phyloP scores from a whole-genome alignment of 257 asterid species.

The Ocimum tenuiflorum region DNA sequence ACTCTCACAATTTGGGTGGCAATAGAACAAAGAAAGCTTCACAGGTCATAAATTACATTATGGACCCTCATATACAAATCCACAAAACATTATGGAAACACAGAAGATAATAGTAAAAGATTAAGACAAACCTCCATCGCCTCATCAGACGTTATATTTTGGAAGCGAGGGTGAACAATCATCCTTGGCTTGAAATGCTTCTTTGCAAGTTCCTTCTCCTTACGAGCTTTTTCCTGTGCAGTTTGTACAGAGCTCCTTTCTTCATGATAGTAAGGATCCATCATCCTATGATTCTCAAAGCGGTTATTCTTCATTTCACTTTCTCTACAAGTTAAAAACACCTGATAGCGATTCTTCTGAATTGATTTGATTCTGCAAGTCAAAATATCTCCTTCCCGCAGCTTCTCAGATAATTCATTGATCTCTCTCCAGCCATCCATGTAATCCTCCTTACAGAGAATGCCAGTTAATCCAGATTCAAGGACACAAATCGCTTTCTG shows the following conservation, averaged over 20 bases:
- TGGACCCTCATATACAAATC: background rate
- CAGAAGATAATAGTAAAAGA: background rate
- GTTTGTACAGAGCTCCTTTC: slow-evolving; percentile 44
- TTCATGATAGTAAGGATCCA: slow-evolving; percentile 80
- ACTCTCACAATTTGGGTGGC: background rate
- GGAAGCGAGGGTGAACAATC: slow-evolving; percentile 91
- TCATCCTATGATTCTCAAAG: slow-evolving; percentile 32
- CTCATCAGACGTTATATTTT: slow-evolving; percentile 80
- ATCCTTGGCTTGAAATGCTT: slow-evolving; percentile 84
- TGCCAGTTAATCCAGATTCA: slow-evolving; percentile 87
- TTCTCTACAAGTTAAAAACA: slow-evolving; percentile 62
- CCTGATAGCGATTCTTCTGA: slow-evolving; percentile 83
- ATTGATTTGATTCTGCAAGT: slow-evolving; percentile 76
- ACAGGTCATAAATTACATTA: background rate
- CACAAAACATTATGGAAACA: background rate
- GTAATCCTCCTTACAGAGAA: slow-evolving; percentile 71
- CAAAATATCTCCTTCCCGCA: slow-evolving; percentile 76
- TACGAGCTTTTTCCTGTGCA: slow-evolving; percentile 69
- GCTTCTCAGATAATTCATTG: slow-evolving; percentile 63
- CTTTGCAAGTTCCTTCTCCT: slow-evolving; percentile 74
- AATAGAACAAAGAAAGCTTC: too few species aligned
- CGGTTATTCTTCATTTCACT: slow-evolving; percentile 72
- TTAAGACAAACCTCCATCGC: slow-evolving; percentile 55
- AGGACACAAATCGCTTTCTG: slow-evolving; percentile 67
- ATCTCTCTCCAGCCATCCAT: slow-evolving; percentile 64